phyloP scores from a whole-genome alignment of 257 asterid genomes.

The Ligustrum vulgare region DNA sequence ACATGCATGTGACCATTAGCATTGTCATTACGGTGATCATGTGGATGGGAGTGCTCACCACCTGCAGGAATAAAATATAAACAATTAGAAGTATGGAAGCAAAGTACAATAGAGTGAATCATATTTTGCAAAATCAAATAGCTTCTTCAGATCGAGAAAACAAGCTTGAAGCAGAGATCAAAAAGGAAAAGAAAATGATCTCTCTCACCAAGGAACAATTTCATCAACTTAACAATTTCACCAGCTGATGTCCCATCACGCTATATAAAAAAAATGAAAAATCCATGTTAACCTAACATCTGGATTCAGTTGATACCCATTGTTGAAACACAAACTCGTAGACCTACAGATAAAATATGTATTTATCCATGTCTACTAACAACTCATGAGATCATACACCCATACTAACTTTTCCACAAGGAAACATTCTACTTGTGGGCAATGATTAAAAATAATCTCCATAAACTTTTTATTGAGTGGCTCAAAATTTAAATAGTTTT shows the following conservation, averaged over 20 bases:
- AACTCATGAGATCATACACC: background rate
- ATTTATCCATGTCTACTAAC: background rate
- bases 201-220: background rate
- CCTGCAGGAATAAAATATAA: slow-evolving; percentile 49
- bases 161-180: slow-evolving; percentile 16
- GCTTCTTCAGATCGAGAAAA: slow-evolving; percentile 10
- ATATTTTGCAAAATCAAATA: slow-evolving; percentile 6
- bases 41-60: slow-evolving; percentile 82
- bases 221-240: slow-evolving; percentile 10
- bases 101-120: slow-evolving; percentile 13
- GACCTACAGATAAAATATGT: background rate
- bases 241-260: slow-evolving; percentile 1
- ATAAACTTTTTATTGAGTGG: background rate
- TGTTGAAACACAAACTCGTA: background rate
- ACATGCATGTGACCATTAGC: slow-evolving; percentile 49
- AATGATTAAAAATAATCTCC: background rate
- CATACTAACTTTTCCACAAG: background rate
- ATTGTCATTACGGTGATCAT: slow-evolving; percentile 59
- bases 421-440: background rate
- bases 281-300: slow-evolving; percentile 4
- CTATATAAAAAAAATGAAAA: background rate
- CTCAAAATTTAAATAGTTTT: background rate
- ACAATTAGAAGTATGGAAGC: slow-evolving; percentile 9
- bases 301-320: background rate
- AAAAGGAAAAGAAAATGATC: background rate